Evolutionary conservation across 345 rosid genomes (phyloP).

Genomic region (Brassica cretica): DNA sequence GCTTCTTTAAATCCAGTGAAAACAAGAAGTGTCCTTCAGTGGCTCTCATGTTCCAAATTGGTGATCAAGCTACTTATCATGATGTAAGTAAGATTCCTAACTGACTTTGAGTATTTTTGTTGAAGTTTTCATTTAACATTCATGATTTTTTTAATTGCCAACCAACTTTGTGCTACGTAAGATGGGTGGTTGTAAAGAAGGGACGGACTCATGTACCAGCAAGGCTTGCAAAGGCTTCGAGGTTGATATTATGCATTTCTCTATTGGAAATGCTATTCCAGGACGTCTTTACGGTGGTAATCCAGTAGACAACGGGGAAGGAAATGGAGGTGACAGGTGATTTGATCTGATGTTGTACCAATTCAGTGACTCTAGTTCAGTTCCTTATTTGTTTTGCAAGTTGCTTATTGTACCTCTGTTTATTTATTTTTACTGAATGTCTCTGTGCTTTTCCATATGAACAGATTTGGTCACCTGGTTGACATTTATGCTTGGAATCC

Average conservation of each 20-base stretch:
- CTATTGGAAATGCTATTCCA: conserved; percentile 93
- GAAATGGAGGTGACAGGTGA: conserved; percentile 96
- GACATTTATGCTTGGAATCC: conserved; percentile 94
- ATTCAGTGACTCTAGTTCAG: neutral
- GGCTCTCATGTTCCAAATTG: conserved; percentile 93
- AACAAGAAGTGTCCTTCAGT: conserved; percentile 79
- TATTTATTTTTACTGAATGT: neutral
- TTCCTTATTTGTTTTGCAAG: neutral
- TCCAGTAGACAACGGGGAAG: conserved; percentile 67
- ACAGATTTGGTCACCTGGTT: conserved; percentile 87
- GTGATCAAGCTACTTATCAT: conserved; percentile 83
- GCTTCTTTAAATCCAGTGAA: conserved; percentile 53
- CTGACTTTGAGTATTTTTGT: neutral
- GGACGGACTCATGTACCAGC: conserved; percentile 62
- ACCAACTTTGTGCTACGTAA: conserved; percentile 32
- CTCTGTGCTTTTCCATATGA: neutral
- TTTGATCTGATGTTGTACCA: conserved; percentile 17
- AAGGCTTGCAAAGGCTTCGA: conserved; percentile 93
- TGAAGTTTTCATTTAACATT: neutral
- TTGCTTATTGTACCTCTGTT: conserved; percentile 10
- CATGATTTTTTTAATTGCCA: conserved; percentile 10
- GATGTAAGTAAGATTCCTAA: conserved; percentile 61
- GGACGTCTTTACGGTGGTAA: conserved; percentile 96
- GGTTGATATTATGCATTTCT: conserved; percentile 99
- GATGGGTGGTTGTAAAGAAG: conserved; percentile 98